Evolutionary conservation across 2,329 filamentous ascomycete species (phyloP).

Genomic region (Monilinia aucupariae): DNA sequence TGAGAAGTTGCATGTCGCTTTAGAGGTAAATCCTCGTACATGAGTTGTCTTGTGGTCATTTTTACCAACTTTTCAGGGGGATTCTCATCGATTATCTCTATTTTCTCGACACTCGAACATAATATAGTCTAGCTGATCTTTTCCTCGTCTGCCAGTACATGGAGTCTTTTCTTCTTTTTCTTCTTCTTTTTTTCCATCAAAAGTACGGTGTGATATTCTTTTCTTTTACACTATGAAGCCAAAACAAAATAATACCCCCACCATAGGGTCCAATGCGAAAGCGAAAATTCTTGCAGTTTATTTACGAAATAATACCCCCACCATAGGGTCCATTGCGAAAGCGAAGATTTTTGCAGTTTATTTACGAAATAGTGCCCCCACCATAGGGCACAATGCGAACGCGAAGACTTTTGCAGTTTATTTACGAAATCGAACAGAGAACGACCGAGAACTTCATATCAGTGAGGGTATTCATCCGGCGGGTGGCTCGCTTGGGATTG

Average conservation of each 20-base stretch:
- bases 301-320: conserved; percentile 5
- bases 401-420: not conserved
- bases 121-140: too few species aligned
- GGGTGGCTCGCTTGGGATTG: not conserved
- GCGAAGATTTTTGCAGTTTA: not conserved
- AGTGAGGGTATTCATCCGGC: not conserved
- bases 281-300: not conserved
- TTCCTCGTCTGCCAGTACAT: too few species aligned
- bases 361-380: not conserved
- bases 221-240: not conserved
- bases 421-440: not conserved
- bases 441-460: not conserved
- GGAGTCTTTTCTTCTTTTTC: not conserved
- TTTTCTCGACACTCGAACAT: not conserved
- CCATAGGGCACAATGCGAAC: not conserved
- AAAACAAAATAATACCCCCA: not conserved
- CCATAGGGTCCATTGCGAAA: not conserved
- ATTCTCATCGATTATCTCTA: not conserved
- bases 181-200: not conserved
- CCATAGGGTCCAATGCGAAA: not conserved
- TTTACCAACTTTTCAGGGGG: not conserved
- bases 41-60: not conserved
- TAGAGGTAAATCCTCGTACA: not conserved
- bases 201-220: not conserved
- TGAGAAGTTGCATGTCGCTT: not conserved